A percentile compares a stretch with the other conserved stretches of the same genome.
Evolutionary conservation across 164 flowering plant genomes (phyloP).

Genomic region (Liquidambar formosana): DNA sequence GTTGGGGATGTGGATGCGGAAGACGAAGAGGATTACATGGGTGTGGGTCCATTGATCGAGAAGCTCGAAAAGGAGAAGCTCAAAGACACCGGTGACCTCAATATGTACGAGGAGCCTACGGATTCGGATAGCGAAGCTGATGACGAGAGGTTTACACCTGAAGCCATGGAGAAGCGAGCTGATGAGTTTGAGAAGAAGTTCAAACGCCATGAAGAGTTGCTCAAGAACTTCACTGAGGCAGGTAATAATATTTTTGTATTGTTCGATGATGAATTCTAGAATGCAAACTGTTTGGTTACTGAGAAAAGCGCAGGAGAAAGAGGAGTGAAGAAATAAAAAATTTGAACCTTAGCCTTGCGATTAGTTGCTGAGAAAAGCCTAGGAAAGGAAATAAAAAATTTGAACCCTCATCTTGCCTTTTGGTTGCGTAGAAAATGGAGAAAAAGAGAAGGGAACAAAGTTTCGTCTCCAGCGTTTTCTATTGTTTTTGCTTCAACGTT

Average conservation of each 20-base stretch:
- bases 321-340: too few species aligned
- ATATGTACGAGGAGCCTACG: conserved; percentile 46
- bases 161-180: conserved; percentile 29
- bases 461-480: too few species aligned
- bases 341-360: too few species aligned
- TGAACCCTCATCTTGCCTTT: too few species aligned
- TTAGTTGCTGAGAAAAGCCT: too few species aligned
- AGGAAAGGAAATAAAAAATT: too few species aligned
- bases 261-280: too few species aligned
- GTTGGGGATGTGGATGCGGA: conserved; percentile 54
- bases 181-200: conserved; percentile 56
- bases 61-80: conserved; percentile 60
- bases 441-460: too few species aligned
- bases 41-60: conserved; percentile 60
- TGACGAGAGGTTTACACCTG: conserved; percentile 51
- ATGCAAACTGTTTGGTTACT: too few species aligned
- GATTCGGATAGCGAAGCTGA: conserved; percentile 69
- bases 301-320: too few species aligned
- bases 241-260: conserved; percentile 34
- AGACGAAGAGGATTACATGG: conserved; percentile 72
- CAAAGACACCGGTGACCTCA: conserved; percentile 27
- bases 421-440: too few species aligned
- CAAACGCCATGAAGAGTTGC: conserved; percentile 55
- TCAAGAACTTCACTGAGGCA: conserved; percentile 38
- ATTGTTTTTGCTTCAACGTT: too few species aligned